A percentile compares a stretch with the other conserved stretches of the same genome.
phyloP scores from a whole-genome alignment of 225 moss, liverwort and hornwort species.

The Sphagnum contortum region DNA sequence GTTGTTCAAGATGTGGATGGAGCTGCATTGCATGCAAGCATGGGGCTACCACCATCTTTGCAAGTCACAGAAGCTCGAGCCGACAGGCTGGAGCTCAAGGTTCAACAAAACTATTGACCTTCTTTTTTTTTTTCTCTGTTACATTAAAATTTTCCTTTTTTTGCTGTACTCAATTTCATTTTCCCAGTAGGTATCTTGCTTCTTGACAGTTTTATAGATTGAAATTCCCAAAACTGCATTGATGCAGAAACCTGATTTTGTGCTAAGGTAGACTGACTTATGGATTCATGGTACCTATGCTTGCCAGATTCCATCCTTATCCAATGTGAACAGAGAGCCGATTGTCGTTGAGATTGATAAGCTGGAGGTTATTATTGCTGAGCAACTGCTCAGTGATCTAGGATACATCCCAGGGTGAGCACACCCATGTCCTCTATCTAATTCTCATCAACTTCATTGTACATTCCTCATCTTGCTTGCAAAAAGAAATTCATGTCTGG shows the following conservation, averaged over 20 bases:
- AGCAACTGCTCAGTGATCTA: slow-evolving; percentile 52
- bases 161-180: too few relatives aligned
- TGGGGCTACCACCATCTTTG: slow-evolving; percentile 88
- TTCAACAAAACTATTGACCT: slow-evolving; percentile 13
- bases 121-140: not conserved
- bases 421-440: not conserved
- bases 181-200: too few relatives aligned
- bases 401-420: slow-evolving; percentile 57
- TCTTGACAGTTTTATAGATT: too few relatives aligned
- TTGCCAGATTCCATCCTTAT: slow-evolving; percentile 55
- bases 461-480: too few relatives aligned
- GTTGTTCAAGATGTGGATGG: slow-evolving; percentile 72
- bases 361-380: slow-evolving; percentile 74
- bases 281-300: too few relatives aligned
- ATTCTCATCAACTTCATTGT: too few relatives aligned
- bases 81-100: slow-evolving; percentile 84
- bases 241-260: too few relatives aligned
- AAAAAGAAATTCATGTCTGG: too few relatives aligned
- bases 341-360: slow-evolving; percentile 81
- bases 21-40: slow-evolving; percentile 82
- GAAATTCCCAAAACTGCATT: too few relatives aligned
- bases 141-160: too few relatives aligned
- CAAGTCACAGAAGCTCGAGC: slow-evolving; percentile 80
- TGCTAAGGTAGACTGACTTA: too few relatives aligned
- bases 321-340: slow-evolving; percentile 82